Base-by-base conservation (phyloP, 805 yeast species). In the Candida easanensis region DNA sequence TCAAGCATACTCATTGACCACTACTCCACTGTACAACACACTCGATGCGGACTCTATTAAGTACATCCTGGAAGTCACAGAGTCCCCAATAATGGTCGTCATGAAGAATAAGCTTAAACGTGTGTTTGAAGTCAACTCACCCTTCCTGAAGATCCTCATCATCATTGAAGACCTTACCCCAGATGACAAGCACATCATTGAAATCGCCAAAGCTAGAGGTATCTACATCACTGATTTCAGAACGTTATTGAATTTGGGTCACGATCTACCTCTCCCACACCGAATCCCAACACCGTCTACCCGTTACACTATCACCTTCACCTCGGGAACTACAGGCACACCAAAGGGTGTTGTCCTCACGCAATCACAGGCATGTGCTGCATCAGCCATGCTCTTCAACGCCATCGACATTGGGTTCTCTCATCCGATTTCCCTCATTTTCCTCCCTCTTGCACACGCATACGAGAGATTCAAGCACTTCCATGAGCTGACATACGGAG, bases 261-360 rank as follows among this genome's bases (percentile, higher is more conserved):
- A 50, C 47, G 59, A 72, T 45, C 66, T 74, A 35, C 71, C 76
- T 39, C 54, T 60, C 38, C 64, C 72, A 33, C 54, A 60, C 46
- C 54, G 60, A 33, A 76, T 77, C 11, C 84, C 88, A 20, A 64
- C 61, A 1, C 75, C 80, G 1, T 72, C 76, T 14, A 71, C 75
- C 19, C 36, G 74, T 15, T 79, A 77, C 58, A 80, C 89, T n/a
- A 75, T 84, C 37, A 77, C 83, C 8, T 83, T 82, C 59, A 84
- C 90, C 2, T 80, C 87, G 0, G 90, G 90, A 25, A 83, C 90
- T 2, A 82, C 89, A 1, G 88, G 88, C 15, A 62, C 73, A 15
- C 90, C 90, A 37, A 83, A 84, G 62, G 90, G 90, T 41, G 89
- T 80, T 15, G 76, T 71, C 38, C 45, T 77, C 34, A 66, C 76